A percentile compares a stretch with the other conserved stretches of the same genome.
These are phyloP conservation scores for Mediolabrus comicus DNA, from an alignment of 108 stramenopile species.

Conservation along the genomic window DNA sequence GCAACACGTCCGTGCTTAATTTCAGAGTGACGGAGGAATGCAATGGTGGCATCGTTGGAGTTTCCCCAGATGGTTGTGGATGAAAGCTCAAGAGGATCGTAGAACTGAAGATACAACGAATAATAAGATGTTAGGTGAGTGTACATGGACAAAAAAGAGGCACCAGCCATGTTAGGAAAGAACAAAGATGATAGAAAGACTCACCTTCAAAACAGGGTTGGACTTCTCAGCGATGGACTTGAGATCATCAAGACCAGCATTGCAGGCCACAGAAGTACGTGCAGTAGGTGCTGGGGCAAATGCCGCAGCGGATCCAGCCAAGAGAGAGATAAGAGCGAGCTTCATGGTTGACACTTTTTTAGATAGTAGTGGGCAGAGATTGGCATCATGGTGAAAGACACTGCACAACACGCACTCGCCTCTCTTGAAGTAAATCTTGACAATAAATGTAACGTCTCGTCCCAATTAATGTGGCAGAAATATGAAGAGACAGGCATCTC, in stretches of 20 bases:
- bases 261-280: conserved; percentile 30
- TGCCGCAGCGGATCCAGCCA: conserved; percentile 73
- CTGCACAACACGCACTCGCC: neutral
- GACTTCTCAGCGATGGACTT: conserved; percentile 64
- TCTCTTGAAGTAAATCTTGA: conserved; percentile 2
- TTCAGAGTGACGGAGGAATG: conserved; percentile 73
- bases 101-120: conserved; percentile 45
- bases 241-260: conserved; percentile 60
- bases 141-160: neutral
- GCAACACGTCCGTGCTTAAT: conserved; percentile 85
- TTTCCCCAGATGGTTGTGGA: conserved; percentile 70
- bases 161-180: neutral
- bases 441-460: neutral
- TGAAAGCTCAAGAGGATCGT: conserved; percentile 75
- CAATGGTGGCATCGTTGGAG: conserved; percentile 65
- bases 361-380: neutral
- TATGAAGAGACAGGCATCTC: too few species aligned
- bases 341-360: conserved; percentile 50
- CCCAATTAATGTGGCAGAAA: too few species aligned
- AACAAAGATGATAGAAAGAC: neutral
- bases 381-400: neutral
- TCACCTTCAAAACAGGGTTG: conserved; percentile 76
- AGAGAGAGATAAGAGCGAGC: conserved; percentile 53
- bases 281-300: conserved; percentile 64
- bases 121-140: conserved; percentile 5